Conservation (phyloP, 805 yeast species). For the Starmerella roubikii region DNA sequence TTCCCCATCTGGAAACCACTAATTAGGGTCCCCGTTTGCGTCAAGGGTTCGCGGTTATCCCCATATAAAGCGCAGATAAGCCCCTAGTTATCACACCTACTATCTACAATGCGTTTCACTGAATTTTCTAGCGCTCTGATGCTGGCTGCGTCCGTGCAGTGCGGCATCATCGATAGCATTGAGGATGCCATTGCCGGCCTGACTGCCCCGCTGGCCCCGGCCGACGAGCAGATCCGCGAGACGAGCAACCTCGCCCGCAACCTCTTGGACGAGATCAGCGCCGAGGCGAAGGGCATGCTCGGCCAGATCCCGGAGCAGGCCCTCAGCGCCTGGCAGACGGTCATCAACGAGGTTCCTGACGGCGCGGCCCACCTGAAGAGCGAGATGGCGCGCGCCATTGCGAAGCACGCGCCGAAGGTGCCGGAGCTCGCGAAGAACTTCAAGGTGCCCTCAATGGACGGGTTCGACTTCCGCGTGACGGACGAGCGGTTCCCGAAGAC, state of each 20-base stretch:
- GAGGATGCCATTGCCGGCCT: conserved; percentile 12
- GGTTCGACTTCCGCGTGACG: conserved; percentile 9
- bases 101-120: conserved; percentile 8
- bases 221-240: conserved; percentile 15
- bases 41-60: no score
- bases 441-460: conserved; percentile 2
- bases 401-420: conserved; percentile 6
- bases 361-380: conserved; percentile 20
- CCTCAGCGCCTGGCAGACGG: conserved; percentile 23
- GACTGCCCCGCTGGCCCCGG: conserved; percentile 4
- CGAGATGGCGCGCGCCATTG: conserved; percentile 16
- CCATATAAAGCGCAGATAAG: no score
- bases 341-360: conserved; percentile 21
- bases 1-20: no score
- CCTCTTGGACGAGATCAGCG: conserved; percentile 22
- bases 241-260: conserved; percentile 4
- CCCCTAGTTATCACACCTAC: no score
- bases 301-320: conserved; percentile 23
- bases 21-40: no score
- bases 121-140: conserved; percentile 6
- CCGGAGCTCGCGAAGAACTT: not conserved
- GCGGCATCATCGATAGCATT: conserved; percentile 14
- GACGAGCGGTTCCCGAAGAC: conserved; percentile 15
- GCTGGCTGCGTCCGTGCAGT: conserved; percentile 14
- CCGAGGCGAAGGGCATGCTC: conserved; percentile 14